Evolutionary conservation across 768 basidiomycete species (phyloP), one percentile per base, ranked within the genome.

Genomic region (Mrakia gelida): DNA sequence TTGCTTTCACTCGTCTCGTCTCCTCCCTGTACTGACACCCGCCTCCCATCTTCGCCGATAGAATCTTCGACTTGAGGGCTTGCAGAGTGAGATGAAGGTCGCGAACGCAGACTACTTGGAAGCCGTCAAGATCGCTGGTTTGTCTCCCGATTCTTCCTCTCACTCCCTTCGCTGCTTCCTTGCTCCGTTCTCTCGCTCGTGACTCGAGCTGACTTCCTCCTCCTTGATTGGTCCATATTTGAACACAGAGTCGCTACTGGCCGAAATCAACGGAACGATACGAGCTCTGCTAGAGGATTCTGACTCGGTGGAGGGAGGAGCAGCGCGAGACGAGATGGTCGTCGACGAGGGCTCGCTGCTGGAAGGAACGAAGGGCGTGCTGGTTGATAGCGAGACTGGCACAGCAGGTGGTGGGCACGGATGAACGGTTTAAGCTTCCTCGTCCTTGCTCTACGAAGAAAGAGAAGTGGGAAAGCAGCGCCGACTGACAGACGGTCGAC

Each of bases 111-210:
- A 95, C 76, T 95, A 95, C 80, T 83, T 87, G 10, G 86, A 85
- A 34, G 92, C 92, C 1, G 89, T 95, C 3, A 86, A 88, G 75
- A 89, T 91, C 76, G 91, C 93, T 1, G 93, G 93, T 93, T 73
- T 82, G 91, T 80, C 23, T 63, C 63, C 38, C 8, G n/a, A 43
- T 15, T 45, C 45, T 6, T 15, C 67, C 18, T 45, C 38, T 16
- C 32, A 88, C 84, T 92, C 92, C 0, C 91, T 91, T 38, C 93
- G 83, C 82, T 92, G 92, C 13, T 3, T 43, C 43, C 32, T 26
- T 3, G 28, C 18, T 34, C 16, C 63, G 30, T 67, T 67, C 4
- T 38, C 38, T 38, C 38, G 4, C 38, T 67, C 32, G 5, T 16
- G 52, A 15, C 52, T 15, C 23, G 52, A 6, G 52, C 23, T 54